Base-by-base conservation (phyloP, 495 filamentous ascomycete species). In the Ascodesmis nigricans region DNA sequence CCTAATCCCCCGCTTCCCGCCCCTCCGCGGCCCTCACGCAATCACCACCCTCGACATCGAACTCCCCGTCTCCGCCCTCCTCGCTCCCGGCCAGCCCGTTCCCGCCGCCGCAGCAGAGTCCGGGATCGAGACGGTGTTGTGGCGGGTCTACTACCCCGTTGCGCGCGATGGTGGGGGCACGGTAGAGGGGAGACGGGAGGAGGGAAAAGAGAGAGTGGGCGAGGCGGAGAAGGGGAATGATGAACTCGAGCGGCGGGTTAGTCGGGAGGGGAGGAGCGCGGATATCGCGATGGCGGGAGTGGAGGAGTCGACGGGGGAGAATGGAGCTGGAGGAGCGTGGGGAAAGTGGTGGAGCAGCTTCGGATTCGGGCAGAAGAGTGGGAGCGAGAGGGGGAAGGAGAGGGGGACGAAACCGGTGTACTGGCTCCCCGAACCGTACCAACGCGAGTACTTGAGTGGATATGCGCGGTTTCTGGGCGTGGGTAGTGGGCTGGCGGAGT, bases 11-110 rank as follows among this genome's bases (percentile, higher is more conserved):
- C 43, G 57, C 2, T 80, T 84, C 39, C 69, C 73, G 2, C 51
- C 61, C 0, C 79, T 78, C 46, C 64, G 70, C 0, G 78, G 78
- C 0, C 73, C 72, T 0, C 71, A 78, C 54, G 59, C 64, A 30
- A 77, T 83, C 25, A 78, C 78, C 36, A 71, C 73, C 3, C 55
- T 71, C 29, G 78, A 82, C 42, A 56, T 80, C 36, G 78, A 84
- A 54, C 63, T 83, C 19, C 71, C 77, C 27, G 59, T 69, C 14
- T 47, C 62, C 2, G 62, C 73, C 11, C 57, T 82, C 8, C 53
- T 60, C 2, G 57, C 62, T 0, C 62, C 66, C 0, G 57, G 55
- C 18, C 57, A 35, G 19, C n/a, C n/a, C n/a, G 31, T 15, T 18
- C 5, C 33, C 7, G 46, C 54, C 5, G 44, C 59, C 1, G 69